Conservation (phyloP, 2,329 filamentous ascomycete genomes). For the Coniosporium tulheliwenetii region DNA sequence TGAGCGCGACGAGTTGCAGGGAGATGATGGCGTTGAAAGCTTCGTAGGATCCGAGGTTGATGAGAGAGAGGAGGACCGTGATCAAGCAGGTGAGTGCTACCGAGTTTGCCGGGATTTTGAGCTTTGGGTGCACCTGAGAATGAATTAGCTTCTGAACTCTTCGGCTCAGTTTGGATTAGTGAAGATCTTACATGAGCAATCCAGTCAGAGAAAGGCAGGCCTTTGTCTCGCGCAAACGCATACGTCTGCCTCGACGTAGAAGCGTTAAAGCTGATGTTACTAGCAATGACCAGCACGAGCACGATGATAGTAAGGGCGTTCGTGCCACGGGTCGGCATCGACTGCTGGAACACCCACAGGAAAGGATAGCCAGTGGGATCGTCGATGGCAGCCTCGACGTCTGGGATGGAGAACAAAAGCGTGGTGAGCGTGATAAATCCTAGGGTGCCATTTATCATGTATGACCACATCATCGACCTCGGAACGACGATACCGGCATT, state of each 20-base stretch:
- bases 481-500: slow-evolving; percentile 25
- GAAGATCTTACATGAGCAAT: slow-evolving; percentile 10
- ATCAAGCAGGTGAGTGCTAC: slow-evolving; percentile 15
- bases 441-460: slow-evolving; percentile 16
- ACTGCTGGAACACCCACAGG: slow-evolving; percentile 18
- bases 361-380: slow-evolving; percentile 18
- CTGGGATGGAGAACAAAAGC: slow-evolving; percentile 18
- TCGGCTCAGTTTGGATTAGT: neutral
- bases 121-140: neutral
- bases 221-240: slow-evolving; percentile 12
- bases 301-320: slow-evolving; percentile 11
- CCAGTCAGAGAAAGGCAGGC: slow-evolving; percentile 11
- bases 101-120: slow-evolving; percentile 5
- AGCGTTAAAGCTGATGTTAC: slow-evolving; percentile 11
- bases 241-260: slow-evolving; percentile 10
- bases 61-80: slow-evolving; percentile 18
- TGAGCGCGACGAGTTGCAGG: slow-evolving; percentile 13
- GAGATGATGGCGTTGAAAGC: slow-evolving; percentile 25
- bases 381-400: slow-evolving; percentile 12
- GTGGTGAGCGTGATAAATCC: slow-evolving; percentile 21
- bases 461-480: slow-evolving; percentile 23
- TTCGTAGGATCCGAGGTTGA: slow-evolving; percentile 25
- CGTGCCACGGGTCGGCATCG: slow-evolving; percentile 5
- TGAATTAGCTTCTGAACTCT: too few species aligned
- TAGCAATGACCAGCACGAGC: slow-evolving; percentile 8